These are phyloP conservation scores for Lactarius akahatsu DNA, from an alignment of 768 basidiomycete genomes.

Conservation along the genomic window DNA sequence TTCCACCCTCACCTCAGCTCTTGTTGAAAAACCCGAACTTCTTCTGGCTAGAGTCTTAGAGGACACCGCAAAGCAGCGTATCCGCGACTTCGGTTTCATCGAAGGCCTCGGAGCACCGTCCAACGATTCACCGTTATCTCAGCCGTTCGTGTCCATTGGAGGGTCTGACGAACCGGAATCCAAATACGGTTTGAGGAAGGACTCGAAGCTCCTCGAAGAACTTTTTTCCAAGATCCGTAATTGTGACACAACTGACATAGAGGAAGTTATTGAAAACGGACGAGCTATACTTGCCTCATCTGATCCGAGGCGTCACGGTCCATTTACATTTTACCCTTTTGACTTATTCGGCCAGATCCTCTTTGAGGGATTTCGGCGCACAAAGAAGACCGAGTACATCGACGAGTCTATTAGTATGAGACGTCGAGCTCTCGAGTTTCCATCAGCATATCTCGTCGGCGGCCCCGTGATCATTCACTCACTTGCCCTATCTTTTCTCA, in stretches of 20 bases:
- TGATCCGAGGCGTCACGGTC: no score
- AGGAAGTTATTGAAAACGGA: not conserved
- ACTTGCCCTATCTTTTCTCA: no score
- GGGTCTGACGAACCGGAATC: not conserved
- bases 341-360: not conserved
- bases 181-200: not conserved
- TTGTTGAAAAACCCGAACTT: no score
- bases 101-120: not conserved
- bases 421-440: not conserved
- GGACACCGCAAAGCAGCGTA: not conserved
- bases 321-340: not conserved
- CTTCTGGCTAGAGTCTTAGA: no score
- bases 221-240: not conserved
- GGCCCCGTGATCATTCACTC: no score
- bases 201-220: no score
- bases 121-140: not conserved
- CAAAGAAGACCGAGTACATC: not conserved
- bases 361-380: not conserved
- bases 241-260: not conserved
- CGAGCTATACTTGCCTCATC: not conserved
- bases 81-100: not conserved
- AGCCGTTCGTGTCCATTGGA: not conserved
- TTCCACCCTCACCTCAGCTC: not conserved
- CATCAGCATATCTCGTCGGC: not conserved
- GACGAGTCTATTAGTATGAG: not conserved